A percentile compares a stretch with the other conserved stretches of the same genome.
phyloP scores from a whole-genome alignment of 2,329 filamentous ascomycete species.

The Paraphaeosphaeria sporulosa region DNA sequence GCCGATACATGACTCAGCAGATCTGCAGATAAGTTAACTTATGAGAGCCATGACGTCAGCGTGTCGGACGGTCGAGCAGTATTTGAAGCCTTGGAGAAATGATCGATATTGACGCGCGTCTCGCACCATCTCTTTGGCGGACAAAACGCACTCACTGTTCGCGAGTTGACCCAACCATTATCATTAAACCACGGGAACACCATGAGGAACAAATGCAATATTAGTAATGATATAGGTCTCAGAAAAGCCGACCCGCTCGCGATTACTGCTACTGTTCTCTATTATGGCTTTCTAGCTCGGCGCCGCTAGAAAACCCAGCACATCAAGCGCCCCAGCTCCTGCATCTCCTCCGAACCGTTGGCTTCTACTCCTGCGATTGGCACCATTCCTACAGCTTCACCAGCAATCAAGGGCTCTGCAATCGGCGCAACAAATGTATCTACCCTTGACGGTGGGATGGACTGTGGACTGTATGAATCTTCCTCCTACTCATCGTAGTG shows the following conservation, averaged over 20 bases:
- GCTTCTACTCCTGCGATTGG: background rate
- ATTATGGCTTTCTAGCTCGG: background rate
- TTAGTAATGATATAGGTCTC: background rate
- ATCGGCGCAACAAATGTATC: background rate
- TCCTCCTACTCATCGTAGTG: slow-evolving; percentile 35
- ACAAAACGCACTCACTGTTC: no score
- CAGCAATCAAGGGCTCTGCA: background rate
- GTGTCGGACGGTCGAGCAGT: no score
- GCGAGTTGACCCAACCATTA: no score
- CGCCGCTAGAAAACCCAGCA: background rate
- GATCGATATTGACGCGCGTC: no score
- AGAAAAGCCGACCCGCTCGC: background rate
- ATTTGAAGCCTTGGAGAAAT: no score
- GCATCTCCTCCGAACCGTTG: background rate
- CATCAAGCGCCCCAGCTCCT: background rate
- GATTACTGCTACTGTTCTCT: background rate
- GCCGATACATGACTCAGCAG: no score
- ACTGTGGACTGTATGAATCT: slow-evolving; percentile 16
- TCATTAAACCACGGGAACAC: no score
- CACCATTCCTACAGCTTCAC: background rate
- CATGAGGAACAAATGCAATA: no score
- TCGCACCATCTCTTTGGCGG: no score
- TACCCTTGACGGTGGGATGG: background rate
- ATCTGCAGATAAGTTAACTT: no score
- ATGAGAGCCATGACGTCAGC: no score